These are phyloP conservation scores for Pestalotiopsis sp. DNA, from an alignment of 2,329 filamentous ascomycete genomes.

Conservation along the genomic window DNA sequence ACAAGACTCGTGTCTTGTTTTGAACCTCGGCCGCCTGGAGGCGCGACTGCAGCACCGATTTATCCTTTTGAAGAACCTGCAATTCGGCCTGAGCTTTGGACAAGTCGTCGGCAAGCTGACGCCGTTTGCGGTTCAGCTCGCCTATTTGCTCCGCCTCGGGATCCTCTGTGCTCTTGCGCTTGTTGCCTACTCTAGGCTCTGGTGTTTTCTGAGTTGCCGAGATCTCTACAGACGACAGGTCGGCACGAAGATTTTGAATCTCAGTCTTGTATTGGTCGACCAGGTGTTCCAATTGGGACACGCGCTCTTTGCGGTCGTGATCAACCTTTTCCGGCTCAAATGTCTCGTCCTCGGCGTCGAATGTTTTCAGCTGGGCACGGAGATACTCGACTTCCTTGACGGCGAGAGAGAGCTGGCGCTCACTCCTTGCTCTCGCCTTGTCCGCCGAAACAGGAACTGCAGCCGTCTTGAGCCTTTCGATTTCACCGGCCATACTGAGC, in stretches of 20 bases:
- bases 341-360: conserved; percentile 84
- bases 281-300: conserved; percentile 80
- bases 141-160: conserved; percentile 72
- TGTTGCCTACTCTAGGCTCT: conserved; percentile 51
- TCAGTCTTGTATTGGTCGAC: conserved; percentile 86
- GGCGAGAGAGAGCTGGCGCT: conserved; percentile 81
- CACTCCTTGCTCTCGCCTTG: conserved; percentile 72
- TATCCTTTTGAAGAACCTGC: conserved; percentile 66
- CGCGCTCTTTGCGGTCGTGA: conserved; percentile 69
- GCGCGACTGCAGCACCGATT: conserved; percentile 71
- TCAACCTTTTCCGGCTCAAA: conserved; percentile 81
- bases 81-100: conserved; percentile 71
- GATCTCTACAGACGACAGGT: conserved; percentile 68
- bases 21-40: conserved; percentile 65
- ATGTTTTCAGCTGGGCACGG: conserved; percentile 84
- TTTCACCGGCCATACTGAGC: conserved; percentile 60
- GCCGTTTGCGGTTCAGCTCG: conserved; percentile 82
- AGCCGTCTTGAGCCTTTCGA: conserved; percentile 66
- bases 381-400: conserved; percentile 94
- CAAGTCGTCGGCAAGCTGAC: conserved; percentile 49
- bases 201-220: conserved; percentile 31
- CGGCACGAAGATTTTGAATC: conserved; percentile 69
- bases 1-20: conserved; percentile 78
- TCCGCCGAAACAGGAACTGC: conserved; percentile 53
- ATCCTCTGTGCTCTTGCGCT: conserved; percentile 63